These are phyloP conservation scores for Verticillium zaregamsianum DNA, from an alignment of 2,329 filamentous ascomycete genomes.

Conservation along the genomic window DNA sequence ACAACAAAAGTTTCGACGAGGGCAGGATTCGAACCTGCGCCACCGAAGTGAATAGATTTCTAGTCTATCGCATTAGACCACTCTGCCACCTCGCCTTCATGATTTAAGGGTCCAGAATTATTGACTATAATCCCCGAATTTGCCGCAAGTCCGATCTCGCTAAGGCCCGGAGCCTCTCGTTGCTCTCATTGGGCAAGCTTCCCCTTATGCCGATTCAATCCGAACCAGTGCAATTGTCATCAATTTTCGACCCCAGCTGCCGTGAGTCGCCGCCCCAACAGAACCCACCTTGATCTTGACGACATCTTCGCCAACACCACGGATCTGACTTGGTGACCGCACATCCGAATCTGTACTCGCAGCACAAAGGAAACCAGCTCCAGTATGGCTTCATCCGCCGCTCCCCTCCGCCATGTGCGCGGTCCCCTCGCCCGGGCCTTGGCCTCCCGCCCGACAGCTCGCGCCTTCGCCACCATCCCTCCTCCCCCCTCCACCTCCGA, in stretches of 20 bases:
- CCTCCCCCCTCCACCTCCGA: slow-evolving; percentile 18
- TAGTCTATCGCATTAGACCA: neutral
- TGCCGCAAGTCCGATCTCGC: neutral
- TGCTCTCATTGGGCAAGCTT: neutral
- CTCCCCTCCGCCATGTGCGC: slow-evolving; percentile 36
- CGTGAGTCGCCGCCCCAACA: neutral
- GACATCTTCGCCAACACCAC: neutral
- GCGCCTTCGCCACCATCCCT: slow-evolving; percentile 44
- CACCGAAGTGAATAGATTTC: neutral
- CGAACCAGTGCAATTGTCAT: slow-evolving; percentile 6
- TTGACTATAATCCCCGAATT: neutral
- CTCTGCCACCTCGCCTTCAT: neutral
- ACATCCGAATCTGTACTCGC: neutral
- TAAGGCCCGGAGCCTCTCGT: neutral
- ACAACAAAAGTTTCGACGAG: neutral
- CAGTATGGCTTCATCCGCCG: slow-evolving; percentile 34
- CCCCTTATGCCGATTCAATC: slow-evolving; percentile 13
- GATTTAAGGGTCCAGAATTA: neutral
- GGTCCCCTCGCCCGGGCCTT: slow-evolving; percentile 38
- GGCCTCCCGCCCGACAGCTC: slow-evolving; percentile 23
- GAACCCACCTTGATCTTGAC: neutral
- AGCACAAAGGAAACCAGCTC: neutral
- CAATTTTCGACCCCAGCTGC: slow-evolving; percentile 2
- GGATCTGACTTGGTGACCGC: neutral
- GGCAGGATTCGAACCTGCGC: neutral